Evolutionary conservation across 345 rosid genomes (phyloP).

Genomic region (Combretum micranthum): DNA sequence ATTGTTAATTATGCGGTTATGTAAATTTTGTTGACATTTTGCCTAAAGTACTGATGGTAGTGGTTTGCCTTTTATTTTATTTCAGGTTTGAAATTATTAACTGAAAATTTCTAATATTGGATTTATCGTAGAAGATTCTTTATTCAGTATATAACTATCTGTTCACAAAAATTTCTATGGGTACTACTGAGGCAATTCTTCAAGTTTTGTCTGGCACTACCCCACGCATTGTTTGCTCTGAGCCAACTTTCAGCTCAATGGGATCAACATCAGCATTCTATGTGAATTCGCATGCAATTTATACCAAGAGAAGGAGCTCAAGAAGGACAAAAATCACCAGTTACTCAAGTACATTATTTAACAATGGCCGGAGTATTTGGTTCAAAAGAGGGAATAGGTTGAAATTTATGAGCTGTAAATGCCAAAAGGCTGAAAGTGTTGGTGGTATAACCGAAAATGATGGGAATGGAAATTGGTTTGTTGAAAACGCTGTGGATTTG

Average conservation of each 20-base stretch:
- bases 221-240: conserved; percentile 23
- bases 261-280: conserved; percentile 14
- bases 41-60: too few relatives aligned
- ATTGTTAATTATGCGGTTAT: too few relatives aligned
- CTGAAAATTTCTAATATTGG: too few relatives aligned
- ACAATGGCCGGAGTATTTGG: conserved; percentile 11
- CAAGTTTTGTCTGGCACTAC: conserved; percentile 38
- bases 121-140: conserved; percentile 1
- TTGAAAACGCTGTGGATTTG: conserved; percentile 31
- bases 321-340: conserved; percentile 12
- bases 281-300: conserved; percentile 16
- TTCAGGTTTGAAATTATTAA: too few relatives aligned
- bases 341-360: conserved; percentile 18
- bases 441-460: conserved; percentile 21
- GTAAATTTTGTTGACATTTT: too few relatives aligned
- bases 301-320: conserved; percentile 21
- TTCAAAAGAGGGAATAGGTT: conserved; percentile 13
- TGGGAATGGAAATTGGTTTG: conserved; percentile 29
- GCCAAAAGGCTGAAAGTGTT: conserved; percentile 35
- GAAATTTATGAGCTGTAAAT: conserved; percentile 27
- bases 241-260: conserved; percentile 16
- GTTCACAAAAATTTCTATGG: conserved; percentile 26
- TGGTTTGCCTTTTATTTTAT: too few relatives aligned
- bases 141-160: conserved; percentile 3
- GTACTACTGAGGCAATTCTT: conserved; percentile 41